Conservation (phyloP, 179 eudicot species). For the Silene noctiflora region DNA sequence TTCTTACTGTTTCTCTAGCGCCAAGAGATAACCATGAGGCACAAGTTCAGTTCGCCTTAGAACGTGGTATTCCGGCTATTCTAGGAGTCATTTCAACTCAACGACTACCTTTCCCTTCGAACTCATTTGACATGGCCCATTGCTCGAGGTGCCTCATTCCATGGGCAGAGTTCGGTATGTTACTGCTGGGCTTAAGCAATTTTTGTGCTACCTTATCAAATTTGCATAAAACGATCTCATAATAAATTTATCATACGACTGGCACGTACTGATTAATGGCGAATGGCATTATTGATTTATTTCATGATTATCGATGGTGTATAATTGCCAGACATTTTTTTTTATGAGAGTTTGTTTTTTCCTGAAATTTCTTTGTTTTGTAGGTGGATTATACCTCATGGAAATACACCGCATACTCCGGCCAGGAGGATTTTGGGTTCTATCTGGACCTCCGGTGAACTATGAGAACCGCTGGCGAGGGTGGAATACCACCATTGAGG, state of each 20-base stretch:
- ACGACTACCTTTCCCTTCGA: slow-evolving; percentile 90
- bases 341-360: not conserved
- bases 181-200: no score
- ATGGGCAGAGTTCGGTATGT: slow-evolving; percentile 91
- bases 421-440: slow-evolving; percentile 95
- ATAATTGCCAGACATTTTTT: not conserved
- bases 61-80: slow-evolving; percentile 94
- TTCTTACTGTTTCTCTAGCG: slow-evolving; percentile 80
- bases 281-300: no score
- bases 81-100: slow-evolving; percentile 86
- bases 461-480: slow-evolving; percentile 72
- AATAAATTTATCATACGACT: no score
- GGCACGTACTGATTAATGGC: no score
- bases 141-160: slow-evolving; percentile 98
- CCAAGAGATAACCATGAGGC: slow-evolving; percentile 96
- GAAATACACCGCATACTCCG: slow-evolving; percentile 86
- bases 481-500: slow-evolving; percentile 81
- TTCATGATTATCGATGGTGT: no score
- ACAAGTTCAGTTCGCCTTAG: slow-evolving; percentile 92
- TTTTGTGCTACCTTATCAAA: no score
- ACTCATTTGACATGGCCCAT: slow-evolving; percentile 94
- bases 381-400: slow-evolving; percentile 85
- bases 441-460: slow-evolving; percentile 92
- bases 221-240: no score
- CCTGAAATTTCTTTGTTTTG: not conserved